phyloP scores from a whole-genome alignment of 169 alveolate species.

The Eimeria tenella region DNA sequence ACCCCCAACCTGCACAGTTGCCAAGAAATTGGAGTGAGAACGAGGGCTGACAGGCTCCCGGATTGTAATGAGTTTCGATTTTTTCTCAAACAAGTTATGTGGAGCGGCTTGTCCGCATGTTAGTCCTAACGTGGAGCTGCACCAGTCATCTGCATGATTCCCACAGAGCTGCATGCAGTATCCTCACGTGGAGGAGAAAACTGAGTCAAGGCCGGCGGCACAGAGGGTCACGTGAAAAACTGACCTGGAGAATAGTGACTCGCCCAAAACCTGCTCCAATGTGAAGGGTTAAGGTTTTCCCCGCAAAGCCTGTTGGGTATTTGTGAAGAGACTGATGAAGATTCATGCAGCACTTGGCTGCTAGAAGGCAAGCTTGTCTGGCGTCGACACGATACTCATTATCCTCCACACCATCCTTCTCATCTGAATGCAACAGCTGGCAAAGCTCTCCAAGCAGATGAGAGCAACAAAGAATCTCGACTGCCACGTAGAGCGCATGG shows the following conservation, averaged over 20 bases:
- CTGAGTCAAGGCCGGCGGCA: too few species aligned
- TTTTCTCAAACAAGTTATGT: too few species aligned
- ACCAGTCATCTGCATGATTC: too few species aligned
- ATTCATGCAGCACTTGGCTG: slow-evolving; percentile 87
- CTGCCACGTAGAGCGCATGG: too few species aligned
- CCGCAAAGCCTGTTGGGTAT: slow-evolving; percentile 84
- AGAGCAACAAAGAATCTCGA: too few species aligned
- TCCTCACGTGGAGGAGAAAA: too few species aligned
- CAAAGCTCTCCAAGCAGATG: too few species aligned
- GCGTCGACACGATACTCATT: slow-evolving; percentile 73
- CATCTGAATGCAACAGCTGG: background rate
- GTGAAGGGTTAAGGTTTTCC: slow-evolving; percentile 83
- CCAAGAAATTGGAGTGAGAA: background rate
- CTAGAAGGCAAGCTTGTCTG: slow-evolving; percentile 79
- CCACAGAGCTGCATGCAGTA: too few species aligned
- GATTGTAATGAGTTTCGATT: too few species aligned
- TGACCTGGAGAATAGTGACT: slow-evolving; percentile 86
- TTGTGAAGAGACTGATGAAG: slow-evolving; percentile 84
- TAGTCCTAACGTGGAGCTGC: too few species aligned
- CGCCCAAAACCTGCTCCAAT: slow-evolving; percentile 87
- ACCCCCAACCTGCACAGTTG: slow-evolving; percentile 81
- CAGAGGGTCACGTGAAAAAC: background rate
- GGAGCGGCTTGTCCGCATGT: too few species aligned
- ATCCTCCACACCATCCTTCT: slow-evolving; percentile 40
- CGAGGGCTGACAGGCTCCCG: too few species aligned